Base-by-base conservation (phyloP, 2,329 filamentous ascomycete genomes). In the Erysiphe neolycopersici region DNA sequence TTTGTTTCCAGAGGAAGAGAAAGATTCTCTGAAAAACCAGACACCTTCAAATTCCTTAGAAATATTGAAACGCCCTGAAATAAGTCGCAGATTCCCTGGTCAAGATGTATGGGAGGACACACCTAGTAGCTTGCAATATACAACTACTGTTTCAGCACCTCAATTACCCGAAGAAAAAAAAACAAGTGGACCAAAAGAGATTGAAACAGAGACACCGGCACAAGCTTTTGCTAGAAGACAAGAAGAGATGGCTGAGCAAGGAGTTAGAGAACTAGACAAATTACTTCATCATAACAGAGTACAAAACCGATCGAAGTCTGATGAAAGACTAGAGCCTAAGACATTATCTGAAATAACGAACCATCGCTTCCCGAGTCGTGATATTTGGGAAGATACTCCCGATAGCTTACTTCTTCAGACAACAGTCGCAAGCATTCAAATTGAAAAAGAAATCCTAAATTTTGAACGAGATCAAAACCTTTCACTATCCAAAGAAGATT, bases 91-190 rank as follows among this genome's bases (percentile, higher is more conserved):
- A 48, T 98, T 98, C 60, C 89, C 89, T 1, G 94, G 85, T 59
- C 79, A 85, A 58, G 89, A 98, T 57, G 73, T 95, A 36, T 98
- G 89, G 89, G 89, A 98, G 62, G 91, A 98, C 58, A 78, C 83
- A 0, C 89, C 91, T 4, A 79, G 76, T 55, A 93, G 84, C 60
- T 66, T 82, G 43, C 75, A 89, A 54, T 73, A 70, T 54, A 76
- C 72, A 31, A 76, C 85, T 3, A 84, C 81, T 47, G 87, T 95
- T 8, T 81, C 78, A 2, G 89, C 82, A 0, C 84, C 84, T 1
- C 79, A 84, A 53, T 55, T 69, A 30, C 63, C 66, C 0, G 66
- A 65, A 46, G 64, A 68, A 12, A 65, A 68, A 13, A 44, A 45
- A 13, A 51, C 52, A 19, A 48, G 49, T 4, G 13, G 37, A 6